phyloP scores from a whole-genome alignment of 1,284 basidiomycete species.

The Coriolopsis trogii region DNA sequence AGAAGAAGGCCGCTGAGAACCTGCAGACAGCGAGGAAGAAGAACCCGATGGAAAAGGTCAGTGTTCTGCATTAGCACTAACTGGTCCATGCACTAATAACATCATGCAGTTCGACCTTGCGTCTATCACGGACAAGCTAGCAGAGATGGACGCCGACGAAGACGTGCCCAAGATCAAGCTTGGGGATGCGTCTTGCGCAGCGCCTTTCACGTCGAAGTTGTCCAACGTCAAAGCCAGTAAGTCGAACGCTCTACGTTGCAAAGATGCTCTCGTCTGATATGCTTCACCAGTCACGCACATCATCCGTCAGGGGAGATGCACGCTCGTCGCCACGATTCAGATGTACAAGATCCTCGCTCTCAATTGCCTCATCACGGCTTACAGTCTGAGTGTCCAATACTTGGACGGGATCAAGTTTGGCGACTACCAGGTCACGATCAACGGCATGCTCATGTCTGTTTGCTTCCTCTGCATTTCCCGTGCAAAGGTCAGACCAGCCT shows the following conservation, averaged over 20 bases:
- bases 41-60: slow-evolving; percentile 90
- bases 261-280: slow-evolving; percentile 12
- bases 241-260: slow-evolving; percentile 34
- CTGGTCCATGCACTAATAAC: not conserved
- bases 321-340: slow-evolving; percentile 94
- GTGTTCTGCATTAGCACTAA: slow-evolving; percentile 13
- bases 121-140: slow-evolving; percentile 86
- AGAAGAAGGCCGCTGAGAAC: slow-evolving; percentile 73
- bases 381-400: slow-evolving; percentile 94
- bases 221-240: slow-evolving; percentile 90
- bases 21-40: slow-evolving; percentile 67
- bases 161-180: slow-evolving; percentile 97
- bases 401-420: slow-evolving; percentile 98
- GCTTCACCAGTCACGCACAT: slow-evolving; percentile 80
- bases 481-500: slow-evolving; percentile 71
- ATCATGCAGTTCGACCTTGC: slow-evolving; percentile 82
- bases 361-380: slow-evolving; percentile 95
- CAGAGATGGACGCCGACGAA: slow-evolving; percentile 90
- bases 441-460: slow-evolving; percentile 94
- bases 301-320: slow-evolving; percentile 95
- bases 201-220: slow-evolving; percentile 95
- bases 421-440: slow-evolving; percentile 93
- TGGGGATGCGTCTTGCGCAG: slow-evolving; percentile 94
- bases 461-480: slow-evolving; percentile 97
- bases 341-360: slow-evolving; percentile 99